phyloP scores from a whole-genome alignment of 1,284 basidiomycete genomes.

The Cryptococcus deneoformans region DNA sequence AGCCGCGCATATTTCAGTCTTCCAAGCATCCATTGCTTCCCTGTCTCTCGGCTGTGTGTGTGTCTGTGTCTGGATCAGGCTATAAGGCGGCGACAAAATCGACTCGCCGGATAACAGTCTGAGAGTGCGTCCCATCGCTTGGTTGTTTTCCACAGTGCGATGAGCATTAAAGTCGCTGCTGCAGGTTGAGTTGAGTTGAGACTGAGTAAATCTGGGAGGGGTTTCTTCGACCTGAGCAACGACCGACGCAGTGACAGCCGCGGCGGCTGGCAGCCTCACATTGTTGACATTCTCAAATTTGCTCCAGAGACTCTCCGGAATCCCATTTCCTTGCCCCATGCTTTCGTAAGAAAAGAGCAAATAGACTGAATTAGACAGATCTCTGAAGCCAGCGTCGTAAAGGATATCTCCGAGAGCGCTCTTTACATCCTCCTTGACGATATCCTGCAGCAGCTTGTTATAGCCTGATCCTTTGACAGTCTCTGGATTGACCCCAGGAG shows the following conservation, averaged over 20 bases:
- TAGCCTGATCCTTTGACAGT: slow-evolving; percentile 27
- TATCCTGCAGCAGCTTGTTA: slow-evolving; percentile 15
- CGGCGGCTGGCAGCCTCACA: slow-evolving; percentile 3
- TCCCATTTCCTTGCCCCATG: slow-evolving; percentile 34
- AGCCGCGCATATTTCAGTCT: slow-evolving; percentile 16
- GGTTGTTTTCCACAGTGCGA: too few species aligned
- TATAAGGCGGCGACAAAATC: background rate
- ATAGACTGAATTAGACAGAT: slow-evolving; percentile 23
- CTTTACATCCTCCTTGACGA: slow-evolving; percentile 20
- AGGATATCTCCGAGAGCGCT: slow-evolving; percentile 31
- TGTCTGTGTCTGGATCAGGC: background rate
- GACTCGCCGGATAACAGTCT: too few species aligned
- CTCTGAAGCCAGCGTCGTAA: slow-evolving; percentile 22
- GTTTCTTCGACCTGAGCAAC: background rate
- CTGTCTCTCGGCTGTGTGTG: background rate
- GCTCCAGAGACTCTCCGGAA: slow-evolving; percentile 37
- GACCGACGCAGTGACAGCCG: slow-evolving; percentile 7
- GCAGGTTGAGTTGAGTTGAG: background rate
- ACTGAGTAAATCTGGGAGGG: background rate
- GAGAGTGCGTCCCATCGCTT: background rate
- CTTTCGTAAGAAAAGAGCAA: slow-evolving; percentile 20
- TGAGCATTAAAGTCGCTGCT: background rate
- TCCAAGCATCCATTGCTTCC: slow-evolving; percentile 1
- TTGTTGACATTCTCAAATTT: slow-evolving; percentile 17
- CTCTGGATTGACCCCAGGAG: slow-evolving; percentile 36